A percentile compares a stretch with the other conserved stretches of the same genome.
phyloP scores from a whole-genome alignment of 164 flowering plant species.

The Vitis vinifera region ASM3070453v1 NC_081806.1:2698001-2698500 shows the following conservation, averaged over 20 bases:
- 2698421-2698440: constrained; percentile 77
- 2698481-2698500: constrained; percentile 34
- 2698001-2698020: background rate
- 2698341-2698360: constrained; percentile 87
- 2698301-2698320: constrained; percentile 91
- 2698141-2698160: constrained; percentile 20
- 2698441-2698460: constrained; percentile 92
- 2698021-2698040: constrained; percentile 36
- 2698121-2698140: constrained; percentile 70
- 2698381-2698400: constrained; percentile 78
- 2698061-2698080: constrained; percentile 67
- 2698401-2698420: constrained; percentile 79
- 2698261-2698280: background rate
- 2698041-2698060: constrained; percentile 46
- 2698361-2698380: constrained; percentile 87
- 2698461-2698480: constrained; percentile 67
- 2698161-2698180: too few relatives aligned
- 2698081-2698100: constrained; percentile 68
- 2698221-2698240: background rate
- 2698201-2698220: background rate
- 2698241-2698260: background rate
- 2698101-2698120: constrained; percentile 68
- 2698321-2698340: constrained; percentile 93
- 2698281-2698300: background rate
- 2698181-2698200: background rate